Conservation (phyloP, 2,329 filamentous ascomycete species). For the Neurospora crassa region DNA sequence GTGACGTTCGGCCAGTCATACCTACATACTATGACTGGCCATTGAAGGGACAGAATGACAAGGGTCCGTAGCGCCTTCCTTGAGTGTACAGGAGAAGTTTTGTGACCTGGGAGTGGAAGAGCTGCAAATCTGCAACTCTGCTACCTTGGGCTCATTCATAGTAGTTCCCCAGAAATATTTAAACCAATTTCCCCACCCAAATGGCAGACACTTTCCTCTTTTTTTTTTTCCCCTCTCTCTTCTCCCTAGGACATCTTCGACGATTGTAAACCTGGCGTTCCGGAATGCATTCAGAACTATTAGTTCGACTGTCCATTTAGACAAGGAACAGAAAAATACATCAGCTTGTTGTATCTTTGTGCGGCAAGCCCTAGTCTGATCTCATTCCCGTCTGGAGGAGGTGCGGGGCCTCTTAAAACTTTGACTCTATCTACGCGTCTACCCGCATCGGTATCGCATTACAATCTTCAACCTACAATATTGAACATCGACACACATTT, state of each 20-base stretch:
- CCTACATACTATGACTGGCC: too few relatives aligned
- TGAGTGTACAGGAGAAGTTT: neutral
- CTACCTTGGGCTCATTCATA: neutral
- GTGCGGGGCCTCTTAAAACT: neutral
- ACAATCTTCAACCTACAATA: neutral
- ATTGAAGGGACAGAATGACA: neutral
- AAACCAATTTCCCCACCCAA: neutral
- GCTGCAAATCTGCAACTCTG: neutral
- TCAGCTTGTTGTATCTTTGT: neutral
- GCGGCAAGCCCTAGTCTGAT: neutral
- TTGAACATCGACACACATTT: neutral
- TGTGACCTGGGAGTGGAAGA: neutral
- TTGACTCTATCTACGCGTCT: neutral
- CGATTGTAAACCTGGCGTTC: neutral
- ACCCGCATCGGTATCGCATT: neutral
- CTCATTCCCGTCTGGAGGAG: neutral
- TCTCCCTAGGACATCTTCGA: neutral
- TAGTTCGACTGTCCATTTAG: neutral
- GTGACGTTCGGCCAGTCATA: neutral
- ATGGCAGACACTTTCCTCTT: neutral
- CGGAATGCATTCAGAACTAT: neutral
- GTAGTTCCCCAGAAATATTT: neutral
- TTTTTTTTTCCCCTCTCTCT: neutral
- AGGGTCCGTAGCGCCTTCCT: neutral
- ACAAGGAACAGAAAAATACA: neutral